phyloP scores from a whole-genome alignment of 345 rosid genomes.

The Rhodamnia argentea region DNA sequence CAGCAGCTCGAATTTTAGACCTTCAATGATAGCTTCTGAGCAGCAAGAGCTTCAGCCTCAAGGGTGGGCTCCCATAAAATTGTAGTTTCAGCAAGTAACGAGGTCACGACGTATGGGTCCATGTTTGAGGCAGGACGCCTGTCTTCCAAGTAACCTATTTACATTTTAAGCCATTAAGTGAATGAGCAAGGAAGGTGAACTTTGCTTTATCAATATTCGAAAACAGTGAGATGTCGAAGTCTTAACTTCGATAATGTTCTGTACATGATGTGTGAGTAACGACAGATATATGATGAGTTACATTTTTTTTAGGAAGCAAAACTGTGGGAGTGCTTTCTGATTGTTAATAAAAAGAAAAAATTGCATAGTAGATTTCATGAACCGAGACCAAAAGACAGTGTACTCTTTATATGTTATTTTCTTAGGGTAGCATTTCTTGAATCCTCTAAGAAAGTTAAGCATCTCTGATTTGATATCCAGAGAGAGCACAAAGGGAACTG shows the following conservation, averaged over 20 bases:
- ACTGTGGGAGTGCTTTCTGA: neutral
- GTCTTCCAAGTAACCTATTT: constrained; percentile 80
- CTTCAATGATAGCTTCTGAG: constrained; percentile 70
- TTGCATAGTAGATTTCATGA: neutral
- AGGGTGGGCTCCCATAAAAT: constrained; percentile 78
- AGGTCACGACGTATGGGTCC: constrained; percentile 86
- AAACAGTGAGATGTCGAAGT: neutral
- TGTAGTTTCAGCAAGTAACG: constrained; percentile 76
- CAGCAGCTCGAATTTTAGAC: constrained; percentile 20
- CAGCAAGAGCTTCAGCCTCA: constrained; percentile 89
- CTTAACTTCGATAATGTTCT: neutral
- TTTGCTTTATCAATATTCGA: neutral
- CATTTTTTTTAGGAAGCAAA: neutral
- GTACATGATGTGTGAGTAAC: neutral
- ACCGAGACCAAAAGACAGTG: neutral
- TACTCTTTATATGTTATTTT: neutral
- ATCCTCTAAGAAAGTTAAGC: neutral
- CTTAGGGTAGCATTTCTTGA: neutral
- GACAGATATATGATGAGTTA: neutral
- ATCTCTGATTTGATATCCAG: neutral
- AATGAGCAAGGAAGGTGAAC: neutral
- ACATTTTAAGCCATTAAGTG: neutral
- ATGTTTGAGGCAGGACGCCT: constrained; percentile 91
- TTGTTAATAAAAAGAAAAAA: neutral
- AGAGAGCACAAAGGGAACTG: neutral